Evolutionary conservation across 345 rosid species (phyloP).

Genomic region (Aquilaria sinensis): DNA sequence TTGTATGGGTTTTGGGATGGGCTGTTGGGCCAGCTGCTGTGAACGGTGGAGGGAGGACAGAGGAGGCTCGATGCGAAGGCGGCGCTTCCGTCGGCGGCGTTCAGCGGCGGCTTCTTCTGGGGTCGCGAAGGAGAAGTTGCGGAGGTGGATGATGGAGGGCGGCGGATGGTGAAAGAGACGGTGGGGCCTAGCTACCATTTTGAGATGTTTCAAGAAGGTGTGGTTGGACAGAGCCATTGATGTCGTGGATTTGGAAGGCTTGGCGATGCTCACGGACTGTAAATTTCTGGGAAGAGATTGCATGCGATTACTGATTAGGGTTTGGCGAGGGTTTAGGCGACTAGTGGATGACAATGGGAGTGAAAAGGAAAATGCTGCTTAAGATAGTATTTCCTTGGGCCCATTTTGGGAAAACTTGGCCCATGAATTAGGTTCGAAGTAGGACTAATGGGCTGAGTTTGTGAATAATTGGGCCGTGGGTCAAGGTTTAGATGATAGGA

Average conservation of each 20-base stretch:
- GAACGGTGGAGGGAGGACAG: slow-evolving; percentile 54
- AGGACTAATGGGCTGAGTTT: too few species aligned
- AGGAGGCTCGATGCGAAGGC: slow-evolving; percentile 78
- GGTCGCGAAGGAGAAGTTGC: slow-evolving; percentile 60
- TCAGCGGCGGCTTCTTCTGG: slow-evolving; percentile 90
- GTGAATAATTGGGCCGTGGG: too few species aligned
- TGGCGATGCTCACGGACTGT: too few species aligned
- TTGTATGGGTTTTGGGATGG: slow-evolving; percentile 55
- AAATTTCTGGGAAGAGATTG: too few species aligned
- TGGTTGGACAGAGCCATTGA: slow-evolving; percentile 49
- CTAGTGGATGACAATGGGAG: too few species aligned
- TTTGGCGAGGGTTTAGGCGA: slow-evolving; percentile 20
- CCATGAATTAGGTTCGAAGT: too few species aligned
- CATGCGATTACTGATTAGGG: slow-evolving; percentile 3
- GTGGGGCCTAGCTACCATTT: slow-evolving; percentile 29
- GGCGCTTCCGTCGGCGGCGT: slow-evolving; percentile 84
- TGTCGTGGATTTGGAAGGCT: too few species aligned
- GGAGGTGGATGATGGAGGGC: slow-evolving; percentile 22
- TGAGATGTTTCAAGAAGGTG: slow-evolving; percentile 42
- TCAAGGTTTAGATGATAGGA: too few species aligned
- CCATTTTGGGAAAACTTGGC: too few species aligned
- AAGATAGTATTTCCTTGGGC: too few species aligned
- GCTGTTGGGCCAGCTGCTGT: slow-evolving; percentile 28
- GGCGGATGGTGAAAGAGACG: slow-evolving; percentile 17
- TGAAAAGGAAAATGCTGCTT: too few species aligned